Conservation (phyloP, 495 filamentous ascomycete genomes). For the Hyaloscypha bicolor region DNA sequence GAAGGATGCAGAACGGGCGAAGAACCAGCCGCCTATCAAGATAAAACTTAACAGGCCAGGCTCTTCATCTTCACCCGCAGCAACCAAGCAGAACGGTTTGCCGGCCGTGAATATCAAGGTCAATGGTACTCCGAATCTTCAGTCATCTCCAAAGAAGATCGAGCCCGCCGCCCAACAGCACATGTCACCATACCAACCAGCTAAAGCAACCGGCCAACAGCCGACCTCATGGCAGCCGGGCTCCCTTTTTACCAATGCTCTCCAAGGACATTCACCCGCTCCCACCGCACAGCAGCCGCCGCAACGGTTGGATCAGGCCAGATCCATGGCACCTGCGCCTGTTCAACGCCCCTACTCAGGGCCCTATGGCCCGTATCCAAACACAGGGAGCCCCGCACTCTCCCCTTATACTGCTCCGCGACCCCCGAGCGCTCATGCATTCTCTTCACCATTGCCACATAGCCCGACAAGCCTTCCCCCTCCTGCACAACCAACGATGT, state of each 20-base stretch:
- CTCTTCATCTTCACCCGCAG: constrained; percentile 34
- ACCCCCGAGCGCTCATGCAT: constrained; percentile 26
- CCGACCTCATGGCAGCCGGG: constrained; percentile 9
- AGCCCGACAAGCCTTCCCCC: constrained; percentile 34
- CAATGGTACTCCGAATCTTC: constrained; percentile 17
- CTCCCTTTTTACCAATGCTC: neutral
- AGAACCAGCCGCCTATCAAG: constrained; percentile 60
- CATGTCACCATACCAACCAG: neutral
- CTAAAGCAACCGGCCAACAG: constrained; percentile 8
- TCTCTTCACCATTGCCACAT: constrained; percentile 31
- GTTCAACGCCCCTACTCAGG: constrained; percentile 5
- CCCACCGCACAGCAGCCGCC: neutral
- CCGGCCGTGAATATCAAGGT: constrained; percentile 15
- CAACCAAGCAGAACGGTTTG: constrained; percentile 21
- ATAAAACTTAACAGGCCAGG: constrained; percentile 69
- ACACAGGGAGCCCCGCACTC: constrained; percentile 1
- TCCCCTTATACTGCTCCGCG: constrained; percentile 10
- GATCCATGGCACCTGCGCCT: neutral
- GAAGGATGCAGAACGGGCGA: constrained; percentile 55
- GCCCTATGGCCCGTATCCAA: constrained; percentile 11
- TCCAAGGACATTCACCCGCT: neutral
- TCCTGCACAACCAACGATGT: constrained; percentile 22
- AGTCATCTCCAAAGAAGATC: constrained; percentile 17
- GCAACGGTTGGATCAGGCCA: neutral
- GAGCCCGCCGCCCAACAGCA: neutral